These are phyloP conservation scores for Phoenix roebelenii DNA, from an alignment of 176 grass and related monocot species.

Conservation along the genomic window DNA sequence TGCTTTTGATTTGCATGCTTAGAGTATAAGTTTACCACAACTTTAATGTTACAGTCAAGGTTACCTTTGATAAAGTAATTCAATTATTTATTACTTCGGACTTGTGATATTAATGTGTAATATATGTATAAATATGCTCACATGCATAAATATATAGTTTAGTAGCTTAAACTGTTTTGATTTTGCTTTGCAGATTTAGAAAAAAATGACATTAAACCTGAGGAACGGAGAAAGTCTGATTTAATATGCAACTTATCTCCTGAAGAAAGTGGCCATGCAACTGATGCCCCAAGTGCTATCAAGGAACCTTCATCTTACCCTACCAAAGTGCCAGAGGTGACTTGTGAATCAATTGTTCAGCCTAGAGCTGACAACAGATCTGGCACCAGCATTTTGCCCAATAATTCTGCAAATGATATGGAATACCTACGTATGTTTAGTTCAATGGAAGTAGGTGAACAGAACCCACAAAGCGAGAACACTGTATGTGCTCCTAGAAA, in stretches of 20 bases:
- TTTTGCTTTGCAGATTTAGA: background rate
- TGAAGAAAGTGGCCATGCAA: background rate
- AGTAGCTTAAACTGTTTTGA: no score
- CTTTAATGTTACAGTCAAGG: no score
- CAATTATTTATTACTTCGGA: no score
- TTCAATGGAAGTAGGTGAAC: slow-evolving; percentile 17
- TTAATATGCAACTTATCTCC: background rate
- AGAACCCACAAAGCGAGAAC: slow-evolving; percentile 6
- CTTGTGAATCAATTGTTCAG: slow-evolving; percentile 12
- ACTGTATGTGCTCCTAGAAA: no score
- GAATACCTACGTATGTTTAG: background rate
- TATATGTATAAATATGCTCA: no score
- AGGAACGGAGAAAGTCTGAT: background rate
- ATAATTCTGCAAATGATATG: slow-evolving; percentile 3
- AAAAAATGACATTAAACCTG: background rate
- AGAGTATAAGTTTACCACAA: no score
- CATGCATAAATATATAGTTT: no score
- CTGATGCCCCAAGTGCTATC: slow-evolving; percentile 26
- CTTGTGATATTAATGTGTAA: no score
- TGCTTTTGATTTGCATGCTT: no score
- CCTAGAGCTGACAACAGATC: background rate
- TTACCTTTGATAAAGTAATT: no score
- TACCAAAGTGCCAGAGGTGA: slow-evolving; percentile 3
- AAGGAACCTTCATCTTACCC: slow-evolving; percentile 10
- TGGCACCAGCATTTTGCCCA: background rate